A percentile compares a stretch with the other conserved stretches of the same genome.
Evolutionary conservation across 106 monocot genomes (phyloP).

Genomic region (Phalaenopsis aphrodite): DNA sequence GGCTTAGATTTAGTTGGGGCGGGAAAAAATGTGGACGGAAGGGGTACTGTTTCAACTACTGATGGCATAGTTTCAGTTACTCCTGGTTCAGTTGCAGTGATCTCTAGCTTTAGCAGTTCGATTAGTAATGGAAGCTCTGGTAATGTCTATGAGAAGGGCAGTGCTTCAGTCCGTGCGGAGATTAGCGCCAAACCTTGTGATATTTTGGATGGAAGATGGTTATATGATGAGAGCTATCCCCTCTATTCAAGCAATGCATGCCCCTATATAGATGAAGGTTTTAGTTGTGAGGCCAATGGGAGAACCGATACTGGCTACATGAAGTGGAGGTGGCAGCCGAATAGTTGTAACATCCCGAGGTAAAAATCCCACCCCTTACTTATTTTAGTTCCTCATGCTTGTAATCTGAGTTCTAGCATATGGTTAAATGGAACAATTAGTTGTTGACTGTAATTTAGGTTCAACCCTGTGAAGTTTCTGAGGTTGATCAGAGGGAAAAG

Average conservation of each 20-base stretch:
- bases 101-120: not conserved
- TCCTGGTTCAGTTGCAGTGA: not conserved
- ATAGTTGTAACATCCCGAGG: conserved; percentile 72
- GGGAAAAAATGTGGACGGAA: not conserved
- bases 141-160: not conserved
- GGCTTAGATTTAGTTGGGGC: conserved; percentile 10
- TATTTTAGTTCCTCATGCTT: not conserved
- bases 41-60: too few species aligned
- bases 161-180: conserved; percentile 3
- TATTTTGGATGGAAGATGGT: conserved; percentile 70
- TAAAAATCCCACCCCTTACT: conserved; percentile 1
- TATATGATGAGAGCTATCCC: conserved; percentile 71
- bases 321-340: conserved; percentile 91
- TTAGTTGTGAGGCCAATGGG: conserved; percentile 76
- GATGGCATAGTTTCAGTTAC: not conserved
- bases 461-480: conserved; percentile 59
- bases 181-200: conserved; percentile 39
- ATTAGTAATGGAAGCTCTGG: conserved; percentile 3
- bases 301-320: conserved; percentile 56
- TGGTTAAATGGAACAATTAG: not conserved
- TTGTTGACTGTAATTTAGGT: conserved; percentile 29
- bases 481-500: conserved; percentile 77
- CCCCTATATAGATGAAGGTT: conserved; percentile 84
- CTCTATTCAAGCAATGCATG: conserved; percentile 54
- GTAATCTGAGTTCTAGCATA: not conserved